Evolutionary conservation across 1,284 basidiomycete genomes (phyloP).

Genomic region (Leccinum griseonigrum): DNA sequence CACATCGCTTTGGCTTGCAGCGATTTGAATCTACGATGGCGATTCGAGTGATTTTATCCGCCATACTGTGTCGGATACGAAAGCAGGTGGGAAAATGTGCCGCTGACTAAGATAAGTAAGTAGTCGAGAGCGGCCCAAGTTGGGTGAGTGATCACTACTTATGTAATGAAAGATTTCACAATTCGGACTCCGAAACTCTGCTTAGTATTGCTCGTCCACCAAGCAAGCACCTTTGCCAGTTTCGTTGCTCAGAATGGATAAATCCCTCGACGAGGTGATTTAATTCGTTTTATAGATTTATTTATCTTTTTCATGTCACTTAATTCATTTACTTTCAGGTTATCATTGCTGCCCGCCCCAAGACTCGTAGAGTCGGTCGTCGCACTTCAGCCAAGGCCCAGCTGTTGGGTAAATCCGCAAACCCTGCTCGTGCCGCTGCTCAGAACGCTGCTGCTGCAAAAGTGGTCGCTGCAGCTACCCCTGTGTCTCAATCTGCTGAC

Average conservation of each 20-base stretch:
- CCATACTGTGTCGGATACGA: constrained; percentile 42
- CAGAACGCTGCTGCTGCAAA: constrained; percentile 38
- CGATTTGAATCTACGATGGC: background rate
- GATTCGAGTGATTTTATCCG: constrained; percentile 90
- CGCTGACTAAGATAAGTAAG: background rate
- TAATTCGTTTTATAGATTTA: constrained; percentile 36
- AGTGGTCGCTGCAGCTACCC: constrained; percentile 36
- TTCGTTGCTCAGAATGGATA: constrained; percentile 59
- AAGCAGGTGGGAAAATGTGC: too few relatives aligned
- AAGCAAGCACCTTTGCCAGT: background rate
- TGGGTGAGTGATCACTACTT: too few relatives aligned
- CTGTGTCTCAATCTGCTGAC: constrained; percentile 51
- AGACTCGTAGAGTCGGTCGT: constrained; percentile 45
- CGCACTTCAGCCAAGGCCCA: constrained; percentile 47
- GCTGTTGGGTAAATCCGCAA: constrained; percentile 53
- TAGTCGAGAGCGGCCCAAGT: too few relatives aligned
- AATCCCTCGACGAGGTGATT: constrained; percentile 85
- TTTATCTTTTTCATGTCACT: constrained; percentile 13
- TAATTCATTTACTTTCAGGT: constrained; percentile 52
- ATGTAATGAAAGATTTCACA: too few relatives aligned
- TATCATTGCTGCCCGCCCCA: constrained; percentile 71
- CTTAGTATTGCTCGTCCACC: background rate
- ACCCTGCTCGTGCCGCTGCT: constrained; percentile 52
- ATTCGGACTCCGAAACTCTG: background rate
- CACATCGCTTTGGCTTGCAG: constrained; percentile 57